phyloP scores from a whole-genome alignment of 306 rosid genomes.

The Begonia masoniana region DNA sequence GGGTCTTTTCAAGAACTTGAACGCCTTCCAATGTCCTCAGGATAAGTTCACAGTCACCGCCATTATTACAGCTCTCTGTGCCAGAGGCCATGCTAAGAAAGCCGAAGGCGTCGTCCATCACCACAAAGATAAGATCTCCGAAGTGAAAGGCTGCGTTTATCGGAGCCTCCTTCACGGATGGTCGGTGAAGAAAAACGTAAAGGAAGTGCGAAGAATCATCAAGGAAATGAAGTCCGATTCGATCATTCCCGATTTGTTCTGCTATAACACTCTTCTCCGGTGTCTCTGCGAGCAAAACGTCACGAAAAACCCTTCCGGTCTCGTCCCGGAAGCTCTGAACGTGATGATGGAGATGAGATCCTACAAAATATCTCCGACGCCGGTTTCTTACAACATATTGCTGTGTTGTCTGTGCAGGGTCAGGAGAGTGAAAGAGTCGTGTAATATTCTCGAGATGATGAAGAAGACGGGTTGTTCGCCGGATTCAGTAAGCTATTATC shows the following conservation, averaged over 20 bases:
- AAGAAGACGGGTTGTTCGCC: slow-evolving; percentile 35
- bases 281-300: slow-evolving; percentile 66
- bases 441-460: slow-evolving; percentile 56
- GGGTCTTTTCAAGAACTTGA: slow-evolving; percentile 75
- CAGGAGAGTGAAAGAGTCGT: slow-evolving; percentile 68
- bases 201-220: slow-evolving; percentile 69
- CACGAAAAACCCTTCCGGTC: slow-evolving; percentile 58
- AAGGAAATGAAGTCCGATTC: slow-evolving; percentile 62
- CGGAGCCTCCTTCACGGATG: slow-evolving; percentile 70
- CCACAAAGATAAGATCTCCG: slow-evolving; percentile 56
- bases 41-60: slow-evolving; percentile 52
- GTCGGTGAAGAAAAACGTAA: slow-evolving; percentile 64
- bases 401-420: slow-evolving; percentile 59
- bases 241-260: slow-evolving; percentile 45
- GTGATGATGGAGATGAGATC: slow-evolving; percentile 82
- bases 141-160: slow-evolving; percentile 32
- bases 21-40: slow-evolving; percentile 40
- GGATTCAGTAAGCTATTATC: slow-evolving; percentile 67
- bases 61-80: slow-evolving; percentile 50
- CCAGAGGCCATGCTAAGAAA: slow-evolving; percentile 65
- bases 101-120: slow-evolving; percentile 76
- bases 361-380: slow-evolving; percentile 31
- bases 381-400: slow-evolving; percentile 58
- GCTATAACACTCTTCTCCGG: slow-evolving; percentile 64
- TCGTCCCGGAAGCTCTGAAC: slow-evolving; percentile 72